phyloP scores from a whole-genome alignment of 2,329 filamentous ascomycete genomes.

The Cercospora sesami region DNA sequence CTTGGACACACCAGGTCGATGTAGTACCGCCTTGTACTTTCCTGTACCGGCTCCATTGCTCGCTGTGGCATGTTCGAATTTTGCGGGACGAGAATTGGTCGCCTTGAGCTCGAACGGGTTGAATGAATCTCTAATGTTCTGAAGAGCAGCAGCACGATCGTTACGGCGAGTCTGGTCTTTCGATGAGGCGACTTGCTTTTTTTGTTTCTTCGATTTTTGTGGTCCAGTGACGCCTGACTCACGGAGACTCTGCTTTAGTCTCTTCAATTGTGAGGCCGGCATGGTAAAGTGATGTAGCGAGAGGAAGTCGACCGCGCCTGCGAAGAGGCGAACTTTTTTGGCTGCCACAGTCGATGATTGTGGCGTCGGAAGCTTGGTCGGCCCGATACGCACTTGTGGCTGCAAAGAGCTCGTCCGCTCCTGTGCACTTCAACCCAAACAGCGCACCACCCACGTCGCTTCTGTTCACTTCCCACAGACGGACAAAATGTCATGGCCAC shows the following conservation, averaged over 20 bases:
- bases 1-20: conserved; percentile 80
- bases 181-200: conserved; percentile 49
- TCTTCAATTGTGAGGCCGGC: conserved; percentile 95
- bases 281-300: conserved; percentile 51
- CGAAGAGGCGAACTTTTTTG: conserved; percentile 27
- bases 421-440: background rate
- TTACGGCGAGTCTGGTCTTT: conserved; percentile 61
- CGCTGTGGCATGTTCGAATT: conserved; percentile 66
- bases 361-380: conserved; percentile 2
- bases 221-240: conserved; percentile 89
- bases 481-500: conserved; percentile 18
- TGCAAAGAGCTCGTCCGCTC: background rate
- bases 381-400: background rate
- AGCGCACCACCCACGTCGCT: background rate
- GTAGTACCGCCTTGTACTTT: conserved; percentile 58
- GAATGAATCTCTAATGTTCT: conserved; percentile 89
- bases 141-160: conserved; percentile 75
- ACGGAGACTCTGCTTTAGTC: conserved; percentile 84
- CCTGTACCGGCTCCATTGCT: conserved; percentile 44
- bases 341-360: background rate
- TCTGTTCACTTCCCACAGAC: background rate
- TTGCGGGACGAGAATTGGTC: conserved; percentile 63
- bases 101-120: conserved; percentile 93
- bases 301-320: background rate
- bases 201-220: conserved; percentile 93